phyloP scores from a whole-genome alignment of 192 early-diverging fungal genomes.

The Diversispora eburnea region DNA sequence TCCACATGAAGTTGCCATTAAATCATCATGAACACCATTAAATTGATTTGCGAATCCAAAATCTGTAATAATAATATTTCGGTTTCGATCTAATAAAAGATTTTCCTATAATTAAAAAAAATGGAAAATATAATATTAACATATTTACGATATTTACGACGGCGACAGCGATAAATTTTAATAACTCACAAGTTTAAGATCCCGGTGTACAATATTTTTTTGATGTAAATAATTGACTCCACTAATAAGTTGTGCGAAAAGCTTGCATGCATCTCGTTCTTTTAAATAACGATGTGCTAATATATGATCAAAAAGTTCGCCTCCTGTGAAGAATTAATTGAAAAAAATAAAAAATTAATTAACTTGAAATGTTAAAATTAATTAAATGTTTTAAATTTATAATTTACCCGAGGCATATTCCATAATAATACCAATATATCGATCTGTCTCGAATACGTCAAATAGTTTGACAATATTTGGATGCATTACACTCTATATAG shows the following conservation, averaged over 20 bases:
- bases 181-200: constrained; percentile 81
- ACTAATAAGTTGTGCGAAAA: constrained; percentile 91
- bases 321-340: constrained; percentile 53
- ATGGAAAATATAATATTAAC: neutral
- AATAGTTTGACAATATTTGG: constrained; percentile 87
- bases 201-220: constrained; percentile 92
- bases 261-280: constrained; percentile 83
- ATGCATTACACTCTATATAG: constrained; percentile 73
- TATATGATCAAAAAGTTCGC: constrained; percentile 97
- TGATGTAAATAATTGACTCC: constrained; percentile 93
- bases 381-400: too few relatives aligned
- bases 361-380: too few relatives aligned
- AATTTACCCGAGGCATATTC: constrained; percentile 84
- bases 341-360: too few relatives aligned
- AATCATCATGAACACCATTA: constrained; percentile 62
- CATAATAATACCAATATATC: constrained; percentile 96
- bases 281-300: constrained; percentile 90
- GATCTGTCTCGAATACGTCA: constrained; percentile 95
- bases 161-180: too few relatives aligned
- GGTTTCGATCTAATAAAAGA: constrained; percentile 83
- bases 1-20: constrained; percentile 94
- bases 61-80: constrained; percentile 95
- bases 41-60: constrained; percentile 98
- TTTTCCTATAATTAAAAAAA: constrained; percentile 70
- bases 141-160: neutral